Conservation (phyloP, 2,329 filamentous ascomycete genomes). For the Aspergillus sp. region DNA sequence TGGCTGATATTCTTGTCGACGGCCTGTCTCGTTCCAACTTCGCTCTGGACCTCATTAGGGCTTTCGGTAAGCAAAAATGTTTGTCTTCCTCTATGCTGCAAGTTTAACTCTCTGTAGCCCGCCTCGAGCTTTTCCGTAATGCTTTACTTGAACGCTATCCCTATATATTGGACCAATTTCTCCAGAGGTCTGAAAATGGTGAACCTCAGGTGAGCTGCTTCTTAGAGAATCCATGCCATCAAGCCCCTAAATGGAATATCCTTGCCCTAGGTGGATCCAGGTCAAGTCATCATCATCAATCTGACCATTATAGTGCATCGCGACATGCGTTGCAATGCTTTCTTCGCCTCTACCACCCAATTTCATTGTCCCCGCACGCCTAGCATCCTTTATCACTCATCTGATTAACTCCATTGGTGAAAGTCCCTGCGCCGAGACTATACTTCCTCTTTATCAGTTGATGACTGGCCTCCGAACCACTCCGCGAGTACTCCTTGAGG, state of each 20-base stretch:
- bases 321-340: constrained; percentile 34
- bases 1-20: constrained; percentile 49
- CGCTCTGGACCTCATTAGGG: constrained; percentile 50
- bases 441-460: constrained; percentile 34
- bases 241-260: not conserved
- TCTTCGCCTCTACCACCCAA: constrained; percentile 32
- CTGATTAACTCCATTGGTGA: constrained; percentile 29
- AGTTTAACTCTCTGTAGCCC: constrained; percentile 25
- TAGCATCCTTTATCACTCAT: constrained; percentile 33
- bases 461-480: constrained; percentile 31
- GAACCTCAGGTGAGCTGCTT: constrained; percentile 30
- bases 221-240: not conserved
- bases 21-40: constrained; percentile 53
- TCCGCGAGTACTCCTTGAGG: constrained; percentile 25
- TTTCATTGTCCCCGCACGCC: constrained; percentile 31
- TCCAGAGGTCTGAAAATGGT: constrained; percentile 29
- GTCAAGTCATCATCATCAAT: not conserved
- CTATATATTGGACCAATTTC: constrained; percentile 34
- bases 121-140: constrained; percentile 31
- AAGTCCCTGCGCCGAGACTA: constrained; percentile 31
- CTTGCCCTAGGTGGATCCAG: too few species aligned
- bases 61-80: constrained; percentile 44
- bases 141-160: constrained; percentile 33
- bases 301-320: constrained; percentile 24
- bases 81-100: not conserved